These are phyloP conservation scores for Neurospora terricola DNA, from an alignment of 495 filamentous ascomycete species.

Conservation along the genomic window DNA sequence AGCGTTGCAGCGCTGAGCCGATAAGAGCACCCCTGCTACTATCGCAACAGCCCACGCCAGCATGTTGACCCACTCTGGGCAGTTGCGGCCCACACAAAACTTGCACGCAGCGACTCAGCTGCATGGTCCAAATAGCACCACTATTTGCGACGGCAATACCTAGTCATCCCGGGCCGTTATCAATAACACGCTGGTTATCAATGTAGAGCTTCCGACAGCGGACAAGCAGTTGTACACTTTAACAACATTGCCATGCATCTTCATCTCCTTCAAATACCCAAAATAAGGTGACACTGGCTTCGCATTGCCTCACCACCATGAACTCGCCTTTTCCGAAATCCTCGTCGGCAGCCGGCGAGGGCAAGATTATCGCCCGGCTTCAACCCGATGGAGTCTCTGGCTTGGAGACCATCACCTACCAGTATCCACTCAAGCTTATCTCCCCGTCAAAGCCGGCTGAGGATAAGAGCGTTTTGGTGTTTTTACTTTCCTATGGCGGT, in stretches of 20 bases:
- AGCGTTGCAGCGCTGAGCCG: background rate
- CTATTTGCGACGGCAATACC: background rate
- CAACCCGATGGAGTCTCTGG: conserved; percentile 62
- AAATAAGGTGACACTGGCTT: conserved; percentile 15
- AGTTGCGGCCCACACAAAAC: too few species aligned
- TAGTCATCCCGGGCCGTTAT: background rate
- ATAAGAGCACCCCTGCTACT: background rate
- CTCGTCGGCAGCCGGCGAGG: conserved; percentile 64
- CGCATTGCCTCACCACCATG: conserved; percentile 22
- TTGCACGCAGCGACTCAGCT: background rate
- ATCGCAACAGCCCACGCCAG: background rate
- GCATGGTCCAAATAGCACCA: background rate
- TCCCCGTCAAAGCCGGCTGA: conserved; percentile 46
- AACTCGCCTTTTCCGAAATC: conserved; percentile 56
- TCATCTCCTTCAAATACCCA: background rate
- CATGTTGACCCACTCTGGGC: background rate
- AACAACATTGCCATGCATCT: background rate
- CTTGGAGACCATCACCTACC: conserved; percentile 68
- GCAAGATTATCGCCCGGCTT: conserved; percentile 61
- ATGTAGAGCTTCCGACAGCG: background rate
- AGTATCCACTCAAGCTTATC: conserved; percentile 92
- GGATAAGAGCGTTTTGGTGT: conserved; percentile 56
- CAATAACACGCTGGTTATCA: background rate
- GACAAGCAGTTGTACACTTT: background rate
- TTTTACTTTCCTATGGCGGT: conserved; percentile 90